Evolutionary conservation across 768 basidiomycete genomes (phyloP), one percentile per base, ranked within the genome.

Genomic region (Termitomyces bulborhizus): DNA sequence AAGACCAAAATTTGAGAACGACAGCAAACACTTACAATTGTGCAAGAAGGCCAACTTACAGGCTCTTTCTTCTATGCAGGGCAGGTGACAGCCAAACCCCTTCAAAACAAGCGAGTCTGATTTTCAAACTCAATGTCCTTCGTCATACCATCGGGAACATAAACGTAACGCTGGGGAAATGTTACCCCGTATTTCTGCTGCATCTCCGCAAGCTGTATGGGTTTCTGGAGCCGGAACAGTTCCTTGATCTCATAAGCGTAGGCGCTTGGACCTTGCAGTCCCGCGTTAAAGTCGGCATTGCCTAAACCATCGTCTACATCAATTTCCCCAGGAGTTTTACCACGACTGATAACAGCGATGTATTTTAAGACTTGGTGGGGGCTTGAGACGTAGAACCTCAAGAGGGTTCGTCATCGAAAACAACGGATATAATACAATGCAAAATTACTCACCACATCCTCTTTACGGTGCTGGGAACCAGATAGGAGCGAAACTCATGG

Each of bases 401-500:
- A 31, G 6, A 43, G 34, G 18, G 4, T 3, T 26, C 11, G 15
- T 31, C 24, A 32, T 15, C 27, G 5, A 52, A 18, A 40, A 27
- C 18, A 0, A 12, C n/a, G 26, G n/a, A 26, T 15, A 37, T 37
- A 5, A 16, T 37, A 49, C 2, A 3, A 11, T 34, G 12, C 15
- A 6, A 36, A 16, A 29, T 11, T 32, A 27, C 43, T 45, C 21
- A 53, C 52, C 43, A 53, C 52, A 53, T 53, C 43, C 43, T 53
- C 12, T 34, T 18, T 4, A 53, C 52, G 13, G 31, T 53, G 3
- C 27, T 34, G 13, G 43, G 52, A 43, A 53, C 36, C n/a, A 53
- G 52, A 37, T 53, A 53, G 13, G 31, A 43, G 21, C 52, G 52
- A 45, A 46, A 53, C 24, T 53, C 52, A 4, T 53, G 52, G 18